Base-by-base conservation (phyloP, 345 rosid species). In the Gossypium stocksii region DNA sequence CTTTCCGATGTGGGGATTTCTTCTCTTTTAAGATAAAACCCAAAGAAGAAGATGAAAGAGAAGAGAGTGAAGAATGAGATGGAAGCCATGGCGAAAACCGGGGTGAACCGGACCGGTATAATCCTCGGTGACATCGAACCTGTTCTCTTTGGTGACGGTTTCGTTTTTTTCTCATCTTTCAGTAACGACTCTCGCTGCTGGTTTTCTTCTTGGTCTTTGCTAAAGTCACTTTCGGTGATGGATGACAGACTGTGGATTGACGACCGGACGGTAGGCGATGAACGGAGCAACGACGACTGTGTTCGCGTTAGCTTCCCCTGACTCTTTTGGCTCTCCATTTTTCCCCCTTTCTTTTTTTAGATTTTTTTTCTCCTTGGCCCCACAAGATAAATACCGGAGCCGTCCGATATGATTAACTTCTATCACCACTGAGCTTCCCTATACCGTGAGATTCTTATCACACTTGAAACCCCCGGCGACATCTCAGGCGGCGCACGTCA, bases 181-280 rank as follows among this genome's bases (percentile, higher is more conserved):
- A 76, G 60, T 77, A 11, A 66, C 78, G 43, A 73, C 12, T 75
- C 79, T 77, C 54, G 53, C 7, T 45, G 54, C 13, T 73, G 77
- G 73, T 73, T 74, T 27, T 74, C 79, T 22, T 75, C 71, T 56
- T 74, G 80, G 49, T 79, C 67, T 73, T 76, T 84, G 72, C 60
- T 76, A 57, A 85, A 77, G 57, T 86, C 95, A 69, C 73, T 84
- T 75, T 92, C 93, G 46, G 81, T 78, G 75, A 90, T 80, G 25
- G 92, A 91, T 17, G 87, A 82, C 11, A 94, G 81, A 67, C 98
- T 94, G 71, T 91, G 94, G 68, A 94, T 85, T 69, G 98, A 90
- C 9, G 97, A 92, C 78, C 97, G 91, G 77, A 89, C 80, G 78
- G 93, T 92, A 7, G 97, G 91, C 11, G 94, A 86, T 29, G 97